phyloP scores from a whole-genome alignment of 768 basidiomycete genomes.

The Trametes cubensis region DNA sequence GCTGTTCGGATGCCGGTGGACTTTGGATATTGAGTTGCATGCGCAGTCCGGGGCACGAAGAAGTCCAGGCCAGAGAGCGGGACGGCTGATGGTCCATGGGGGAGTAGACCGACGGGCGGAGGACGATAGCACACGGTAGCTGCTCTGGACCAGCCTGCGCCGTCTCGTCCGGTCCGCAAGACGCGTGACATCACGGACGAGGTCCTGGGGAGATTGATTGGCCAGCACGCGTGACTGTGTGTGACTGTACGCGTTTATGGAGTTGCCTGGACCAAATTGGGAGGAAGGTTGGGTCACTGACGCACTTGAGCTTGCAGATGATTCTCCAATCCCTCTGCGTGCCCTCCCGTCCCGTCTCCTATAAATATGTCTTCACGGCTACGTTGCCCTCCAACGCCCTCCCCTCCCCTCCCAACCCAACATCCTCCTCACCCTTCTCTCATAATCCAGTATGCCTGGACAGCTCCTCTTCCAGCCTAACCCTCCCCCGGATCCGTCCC shows the following conservation, averaged over 20 bases:
- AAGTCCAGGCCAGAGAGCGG: background rate
- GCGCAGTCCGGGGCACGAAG: background rate
- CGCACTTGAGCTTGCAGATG: conserved; percentile 1
- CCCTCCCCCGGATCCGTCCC: conserved; percentile 71
- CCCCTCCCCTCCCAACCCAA: conserved; percentile 6
- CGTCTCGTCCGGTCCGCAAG: conserved; percentile 2
- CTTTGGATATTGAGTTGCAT: background rate
- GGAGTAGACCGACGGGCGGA: conserved; percentile 7
- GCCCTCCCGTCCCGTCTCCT: background rate
- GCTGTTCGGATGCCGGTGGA: background rate
- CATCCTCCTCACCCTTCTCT: conserved; percentile 4
- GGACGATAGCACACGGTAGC: background rate
- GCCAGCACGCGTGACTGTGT: background rate
- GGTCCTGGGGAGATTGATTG: background rate
- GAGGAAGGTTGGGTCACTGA: conserved; percentile 4
- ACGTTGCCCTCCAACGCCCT: background rate
- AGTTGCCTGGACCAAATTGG: conserved; percentile 9
- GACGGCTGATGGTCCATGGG: conserved; percentile 3
- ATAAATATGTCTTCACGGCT: conserved; percentile 12
- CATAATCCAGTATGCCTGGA: conserved; percentile 51
- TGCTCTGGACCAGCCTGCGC: conserved; percentile 3
- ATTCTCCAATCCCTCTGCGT: background rate
- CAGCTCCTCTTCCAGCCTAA: conserved; percentile 62
- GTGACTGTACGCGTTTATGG: conserved; percentile 10
- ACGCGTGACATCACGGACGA: conserved; percentile 5